Conservation (phyloP, 345 rosid genomes). For the Eucalyptus sp. region DNA sequence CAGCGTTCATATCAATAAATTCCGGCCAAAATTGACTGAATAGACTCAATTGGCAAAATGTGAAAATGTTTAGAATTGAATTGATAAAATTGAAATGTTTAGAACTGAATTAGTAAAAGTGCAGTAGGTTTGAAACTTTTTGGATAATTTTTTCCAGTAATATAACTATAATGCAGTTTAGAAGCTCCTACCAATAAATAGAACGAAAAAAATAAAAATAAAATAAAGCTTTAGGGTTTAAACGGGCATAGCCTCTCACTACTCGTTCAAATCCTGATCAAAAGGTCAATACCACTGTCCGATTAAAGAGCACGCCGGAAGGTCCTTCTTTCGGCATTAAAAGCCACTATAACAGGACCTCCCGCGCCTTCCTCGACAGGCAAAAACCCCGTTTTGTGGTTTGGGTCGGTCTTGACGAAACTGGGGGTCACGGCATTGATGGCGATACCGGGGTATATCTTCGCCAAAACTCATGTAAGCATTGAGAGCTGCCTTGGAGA, state of each 20-base stretch:
- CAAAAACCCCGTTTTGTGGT: background rate
- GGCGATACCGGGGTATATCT: background rate
- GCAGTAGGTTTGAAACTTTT: no score
- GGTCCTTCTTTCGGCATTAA: background rate
- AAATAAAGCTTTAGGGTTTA: background rate
- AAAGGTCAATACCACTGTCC: background rate
- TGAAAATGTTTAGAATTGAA: no score
- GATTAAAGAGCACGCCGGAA: background rate
- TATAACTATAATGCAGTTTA: background rate
- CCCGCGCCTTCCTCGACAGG: background rate
- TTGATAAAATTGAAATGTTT: no score
- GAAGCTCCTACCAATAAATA: background rate
- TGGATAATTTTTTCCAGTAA: no score
- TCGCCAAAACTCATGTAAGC: background rate
- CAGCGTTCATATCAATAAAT: fast-evolving
- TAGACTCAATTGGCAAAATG: fast-evolving
- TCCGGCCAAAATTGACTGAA: fast-evolving
- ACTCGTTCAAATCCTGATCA: background rate
- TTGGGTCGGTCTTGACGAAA: background rate
- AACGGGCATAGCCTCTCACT: background rate
- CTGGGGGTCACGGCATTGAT: background rate
- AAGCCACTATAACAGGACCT: background rate
- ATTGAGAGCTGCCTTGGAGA: no score
- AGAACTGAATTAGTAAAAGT: no score
- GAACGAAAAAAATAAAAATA: no score